Conservation (phyloP, 306 rosid species). For the Quercus cerris region DNA sequence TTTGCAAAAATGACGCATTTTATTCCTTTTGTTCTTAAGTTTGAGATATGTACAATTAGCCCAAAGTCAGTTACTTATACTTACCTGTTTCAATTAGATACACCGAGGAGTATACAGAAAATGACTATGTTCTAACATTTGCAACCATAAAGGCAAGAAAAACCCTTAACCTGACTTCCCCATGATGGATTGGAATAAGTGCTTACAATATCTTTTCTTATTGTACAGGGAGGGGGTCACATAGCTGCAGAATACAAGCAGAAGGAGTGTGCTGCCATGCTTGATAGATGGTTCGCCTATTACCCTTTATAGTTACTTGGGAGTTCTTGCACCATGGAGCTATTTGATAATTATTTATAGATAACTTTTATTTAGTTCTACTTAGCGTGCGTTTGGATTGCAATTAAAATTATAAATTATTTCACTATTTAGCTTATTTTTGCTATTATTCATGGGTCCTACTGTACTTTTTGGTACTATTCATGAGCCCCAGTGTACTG, state of each 20-base stretch:
- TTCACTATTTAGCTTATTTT: no score
- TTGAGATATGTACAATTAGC: neutral
- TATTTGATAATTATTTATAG: no score
- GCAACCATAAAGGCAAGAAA: neutral
- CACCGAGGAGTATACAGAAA: neutral
- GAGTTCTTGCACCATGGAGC: no score
- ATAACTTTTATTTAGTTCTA: no score
- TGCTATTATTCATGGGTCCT: no score
- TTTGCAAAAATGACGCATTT: neutral
- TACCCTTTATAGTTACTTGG: constrained; percentile 7
- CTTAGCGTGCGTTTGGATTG: no score
- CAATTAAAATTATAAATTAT: no score
- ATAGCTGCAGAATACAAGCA: constrained; percentile 25
- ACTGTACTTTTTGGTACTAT: no score
- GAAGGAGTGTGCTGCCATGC: constrained; percentile 5
- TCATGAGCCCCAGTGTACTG: no score
- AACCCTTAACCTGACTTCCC: neutral
- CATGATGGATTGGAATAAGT: no score
- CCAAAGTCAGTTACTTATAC: neutral
- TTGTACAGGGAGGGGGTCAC: constrained; percentile 17
- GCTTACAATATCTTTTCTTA: no score
- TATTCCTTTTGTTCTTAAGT: neutral
- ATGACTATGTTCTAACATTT: constrained; percentile 1
- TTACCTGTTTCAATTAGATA: neutral
- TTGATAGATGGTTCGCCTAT: constrained; percentile 19